Conservation (phyloP, 2,329 filamentous ascomycete genomes). For the Xylariaceae sp. region DNA sequence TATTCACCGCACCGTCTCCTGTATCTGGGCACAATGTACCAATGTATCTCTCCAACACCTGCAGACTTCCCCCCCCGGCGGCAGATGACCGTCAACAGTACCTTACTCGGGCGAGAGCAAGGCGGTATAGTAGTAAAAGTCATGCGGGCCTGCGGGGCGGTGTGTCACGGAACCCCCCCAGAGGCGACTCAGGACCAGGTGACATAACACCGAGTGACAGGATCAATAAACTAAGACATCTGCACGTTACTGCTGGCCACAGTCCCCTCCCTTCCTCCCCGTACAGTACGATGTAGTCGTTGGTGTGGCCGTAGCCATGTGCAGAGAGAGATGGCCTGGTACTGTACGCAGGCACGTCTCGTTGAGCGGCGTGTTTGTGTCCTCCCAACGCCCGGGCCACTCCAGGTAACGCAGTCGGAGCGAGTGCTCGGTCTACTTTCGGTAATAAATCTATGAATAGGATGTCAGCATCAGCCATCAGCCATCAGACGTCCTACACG, state of each 20-base stretch:
- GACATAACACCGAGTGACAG: conserved; percentile 4
- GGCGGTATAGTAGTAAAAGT: conserved; percentile 3
- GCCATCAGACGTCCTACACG: background rate
- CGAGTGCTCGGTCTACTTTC: conserved; percentile 31
- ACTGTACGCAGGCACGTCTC: conserved; percentile 12
- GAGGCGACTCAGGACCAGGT: conserved; percentile 15
- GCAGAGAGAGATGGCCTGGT: conserved; percentile 13
- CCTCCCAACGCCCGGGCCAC: background rate
- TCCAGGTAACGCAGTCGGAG: background rate
- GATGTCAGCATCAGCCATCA: conserved; percentile 19
- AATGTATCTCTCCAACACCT: no score
- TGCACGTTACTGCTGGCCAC: background rate
- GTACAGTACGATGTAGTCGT: conserved; percentile 10
- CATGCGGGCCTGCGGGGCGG: conserved; percentile 11
- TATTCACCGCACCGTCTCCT: no score
- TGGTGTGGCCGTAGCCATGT: conserved; percentile 15
- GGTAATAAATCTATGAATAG: conserved; percentile 38
- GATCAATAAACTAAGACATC: background rate
- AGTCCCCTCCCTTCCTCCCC: background rate
- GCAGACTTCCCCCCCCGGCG: background rate
- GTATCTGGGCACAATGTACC: no score
- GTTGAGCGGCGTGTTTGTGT: conserved; percentile 2
- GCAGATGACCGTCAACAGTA: conserved; percentile 8
- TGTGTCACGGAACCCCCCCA: conserved; percentile 22
- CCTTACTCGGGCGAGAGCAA: conserved; percentile 13